Base-by-base conservation (phyloP, 352 stramenopile species). In the Phytophthora sp. region DNA sequence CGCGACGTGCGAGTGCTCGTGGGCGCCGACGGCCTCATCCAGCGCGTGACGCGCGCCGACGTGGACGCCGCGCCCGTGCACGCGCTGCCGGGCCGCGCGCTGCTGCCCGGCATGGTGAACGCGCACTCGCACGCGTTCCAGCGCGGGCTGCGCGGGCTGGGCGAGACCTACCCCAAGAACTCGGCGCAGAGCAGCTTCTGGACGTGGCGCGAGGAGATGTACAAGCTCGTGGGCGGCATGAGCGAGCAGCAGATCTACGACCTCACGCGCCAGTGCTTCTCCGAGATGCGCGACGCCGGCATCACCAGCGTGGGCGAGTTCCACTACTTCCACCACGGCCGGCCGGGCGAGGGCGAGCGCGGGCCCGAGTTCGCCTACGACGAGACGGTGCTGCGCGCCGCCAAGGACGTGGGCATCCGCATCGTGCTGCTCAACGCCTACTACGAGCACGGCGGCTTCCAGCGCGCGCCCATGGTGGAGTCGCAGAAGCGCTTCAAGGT, bases 171-270 rank as follows among this genome's bases (percentile, higher is more conserved):
- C 56, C 69, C 80, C 8, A 87, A 87, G 56, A 42, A 64, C 54
- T 58, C 53, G 30, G 41, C 54, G 5, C 54, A 73, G 42, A 88
- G 77, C 69, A 89, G 79, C 53, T 92, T 92, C 60, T 92, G 84
- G 84, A 92, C 84, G 34, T 92, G 84, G 84, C 77, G 84, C 15
- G 79, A 92, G 43, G 84, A 92, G 62, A 92, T 92, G 84, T 92
- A 92, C 79, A 83, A 84, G 62, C 77, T 92, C 32, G 84, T 91
- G 30, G 77, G 72, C 21, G 61, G 55, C 44, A 91, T 91, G 81
- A 90, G 60, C 30, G 67, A 87, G 59, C 67, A 72, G 35, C 69
- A 85, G 28, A 80, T 92, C 21, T 89, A 88, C 60, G 72, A 74
- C 32, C 63, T 92, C 13, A 90, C 82, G 31, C 75, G 72, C 41